Conservation (phyloP, 148 eudicot species). For the Euryodendron excelsum region DNA sequence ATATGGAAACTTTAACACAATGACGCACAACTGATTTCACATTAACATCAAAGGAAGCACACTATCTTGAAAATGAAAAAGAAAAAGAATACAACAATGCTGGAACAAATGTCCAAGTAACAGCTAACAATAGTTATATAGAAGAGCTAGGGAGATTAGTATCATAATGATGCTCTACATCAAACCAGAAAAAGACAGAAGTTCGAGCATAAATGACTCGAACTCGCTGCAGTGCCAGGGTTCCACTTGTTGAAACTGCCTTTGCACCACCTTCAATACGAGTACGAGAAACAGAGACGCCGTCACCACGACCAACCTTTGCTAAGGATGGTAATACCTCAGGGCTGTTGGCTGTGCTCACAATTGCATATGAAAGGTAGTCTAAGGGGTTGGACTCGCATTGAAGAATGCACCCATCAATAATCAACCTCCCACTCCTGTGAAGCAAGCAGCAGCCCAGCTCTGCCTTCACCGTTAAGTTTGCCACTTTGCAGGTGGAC, state of each 20-base stretch:
- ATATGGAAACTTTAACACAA: background rate
- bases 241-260: constrained; percentile 81
- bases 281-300: constrained; percentile 73
- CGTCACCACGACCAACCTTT: constrained; percentile 47
- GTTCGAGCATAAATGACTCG: constrained; percentile 79
- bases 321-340: constrained; percentile 35
- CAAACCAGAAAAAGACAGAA: constrained; percentile 90
- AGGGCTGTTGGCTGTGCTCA: constrained; percentile 56
- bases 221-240: constrained; percentile 72
- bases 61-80: background rate
- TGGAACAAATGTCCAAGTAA: background rate
- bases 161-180: constrained; percentile 52
- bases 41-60: background rate
- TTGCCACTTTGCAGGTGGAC: constrained; percentile 86
- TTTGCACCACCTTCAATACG: constrained; percentile 95
- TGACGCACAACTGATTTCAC: background rate
- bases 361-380: constrained; percentile 86
- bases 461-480: constrained; percentile 86
- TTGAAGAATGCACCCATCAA: constrained; percentile 83
- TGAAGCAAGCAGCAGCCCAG: constrained; percentile 97
- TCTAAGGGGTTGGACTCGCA: constrained; percentile 88
- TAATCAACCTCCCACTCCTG: constrained; percentile 80
- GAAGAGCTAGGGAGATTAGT: background rate
- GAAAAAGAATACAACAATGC: background rate
- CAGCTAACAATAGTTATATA: background rate